These are phyloP conservation scores for Themeda triandra DNA, from an alignment of 176 grass and related monocot genomes.

Conservation along the genomic window DNA sequence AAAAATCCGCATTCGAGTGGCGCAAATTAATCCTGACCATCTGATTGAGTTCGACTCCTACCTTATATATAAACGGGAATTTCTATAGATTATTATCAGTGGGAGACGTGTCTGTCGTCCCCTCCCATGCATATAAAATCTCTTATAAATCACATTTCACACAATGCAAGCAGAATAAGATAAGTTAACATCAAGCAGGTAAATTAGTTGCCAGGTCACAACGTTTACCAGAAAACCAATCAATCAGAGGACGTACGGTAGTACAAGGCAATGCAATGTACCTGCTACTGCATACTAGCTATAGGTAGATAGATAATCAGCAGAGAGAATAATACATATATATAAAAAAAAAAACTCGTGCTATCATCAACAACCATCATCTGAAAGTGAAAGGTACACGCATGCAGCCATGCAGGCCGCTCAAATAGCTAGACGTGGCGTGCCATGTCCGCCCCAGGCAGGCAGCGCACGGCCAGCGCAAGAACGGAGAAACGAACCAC, in stretches of 20 bases:
- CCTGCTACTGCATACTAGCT: background rate
- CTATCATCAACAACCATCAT: background rate
- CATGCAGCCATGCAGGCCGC: background rate
- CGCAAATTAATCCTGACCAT: background rate
- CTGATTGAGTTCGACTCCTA: background rate
- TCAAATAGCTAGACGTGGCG: background rate
- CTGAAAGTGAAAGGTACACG: background rate
- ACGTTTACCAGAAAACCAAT: background rate
- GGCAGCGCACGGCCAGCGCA: background rate
- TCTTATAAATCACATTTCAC: background rate
- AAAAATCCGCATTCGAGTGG: background rate
- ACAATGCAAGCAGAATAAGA: background rate
- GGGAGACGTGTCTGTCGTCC: background rate
- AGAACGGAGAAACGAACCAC: background rate
- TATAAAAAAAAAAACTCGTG: background rate
- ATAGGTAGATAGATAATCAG: too few relatives aligned
- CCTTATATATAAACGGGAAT: background rate
- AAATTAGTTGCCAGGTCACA: conserved; percentile 13
- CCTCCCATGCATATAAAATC: background rate
- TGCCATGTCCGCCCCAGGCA: background rate
- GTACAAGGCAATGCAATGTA: background rate
- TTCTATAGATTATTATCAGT: too few relatives aligned
- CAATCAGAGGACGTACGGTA: background rate
- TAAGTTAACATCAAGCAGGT: background rate
- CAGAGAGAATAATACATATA: background rate